A percentile compares a stretch with the other conserved stretches of the same genome.
These are phyloP conservation scores for Blastocrithidia nonstop DNA, from an alignment of 208 protist species.

Conservation along the genomic window DNA sequence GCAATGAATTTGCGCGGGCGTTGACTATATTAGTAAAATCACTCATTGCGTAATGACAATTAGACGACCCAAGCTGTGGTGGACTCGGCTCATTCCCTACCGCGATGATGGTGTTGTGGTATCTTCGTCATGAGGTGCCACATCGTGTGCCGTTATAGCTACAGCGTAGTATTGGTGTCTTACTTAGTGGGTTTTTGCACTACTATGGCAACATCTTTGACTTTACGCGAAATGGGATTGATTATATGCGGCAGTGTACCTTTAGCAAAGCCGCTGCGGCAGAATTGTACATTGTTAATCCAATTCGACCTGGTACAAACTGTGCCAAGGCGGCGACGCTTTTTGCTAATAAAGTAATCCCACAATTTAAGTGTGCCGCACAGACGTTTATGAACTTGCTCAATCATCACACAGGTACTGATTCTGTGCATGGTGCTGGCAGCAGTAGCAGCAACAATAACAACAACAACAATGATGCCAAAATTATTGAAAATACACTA, in stretches of 20 bases:
- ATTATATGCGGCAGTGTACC: slow-evolving; percentile 30
- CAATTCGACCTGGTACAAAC: slow-evolving; percentile 33
- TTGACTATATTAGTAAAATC: slow-evolving; percentile 69
- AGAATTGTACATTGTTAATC: slow-evolving; percentile 60
- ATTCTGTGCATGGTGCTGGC: slow-evolving; percentile 9
- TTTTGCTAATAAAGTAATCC: slow-evolving; percentile 25
- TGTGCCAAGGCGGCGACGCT: slow-evolving; percentile 44
- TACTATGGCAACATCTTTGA: slow-evolving; percentile 64
- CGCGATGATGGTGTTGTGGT: slow-evolving; percentile 69
- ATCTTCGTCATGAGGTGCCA: slow-evolving; percentile 28
- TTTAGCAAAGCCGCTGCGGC: slow-evolving; percentile 24
- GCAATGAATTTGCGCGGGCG: slow-evolving; percentile 46
- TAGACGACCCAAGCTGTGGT: slow-evolving; percentile 66
- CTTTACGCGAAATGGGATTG: slow-evolving; percentile 27
- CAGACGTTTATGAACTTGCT: slow-evolving; percentile 14
- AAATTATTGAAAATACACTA: too few species aligned
- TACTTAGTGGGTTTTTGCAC: slow-evolving; percentile 54
- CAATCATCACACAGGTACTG: slow-evolving; percentile 9
- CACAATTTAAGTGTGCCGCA: slow-evolving; percentile 29
- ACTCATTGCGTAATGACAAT: slow-evolving; percentile 21
- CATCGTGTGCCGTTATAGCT: slow-evolving; percentile 17
- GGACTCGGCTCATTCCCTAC: slow-evolving; percentile 78
- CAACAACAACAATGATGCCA: too few species aligned
- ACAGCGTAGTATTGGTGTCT: slow-evolving; percentile 21
- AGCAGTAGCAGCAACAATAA: too few species aligned